phyloP scores from a whole-genome alignment of 306 rosid species.

The Corylus avellana region DNA sequence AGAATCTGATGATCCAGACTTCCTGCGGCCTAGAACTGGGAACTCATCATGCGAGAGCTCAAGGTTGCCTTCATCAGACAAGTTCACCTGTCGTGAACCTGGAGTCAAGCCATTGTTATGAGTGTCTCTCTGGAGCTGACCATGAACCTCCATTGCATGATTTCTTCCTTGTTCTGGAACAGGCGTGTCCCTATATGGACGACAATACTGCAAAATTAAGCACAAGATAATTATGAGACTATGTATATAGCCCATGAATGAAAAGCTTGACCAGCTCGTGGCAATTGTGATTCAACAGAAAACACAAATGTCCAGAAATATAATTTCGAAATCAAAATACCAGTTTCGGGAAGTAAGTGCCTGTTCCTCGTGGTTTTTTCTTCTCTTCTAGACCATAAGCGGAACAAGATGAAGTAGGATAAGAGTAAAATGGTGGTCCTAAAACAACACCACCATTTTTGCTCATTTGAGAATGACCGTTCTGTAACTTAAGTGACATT shows the following conservation, averaged over 20 bases:
- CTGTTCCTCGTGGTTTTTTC: constrained; percentile 66
- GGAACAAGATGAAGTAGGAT: constrained; percentile 36
- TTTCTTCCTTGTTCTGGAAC: constrained; percentile 54
- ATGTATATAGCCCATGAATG: neutral
- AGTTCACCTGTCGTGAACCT: constrained; percentile 41
- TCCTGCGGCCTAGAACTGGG: constrained; percentile 48
- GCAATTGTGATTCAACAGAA: constrained; percentile 15
- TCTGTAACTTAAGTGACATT: constrained; percentile 46
- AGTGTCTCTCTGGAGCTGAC: constrained; percentile 43
- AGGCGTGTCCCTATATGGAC: constrained; percentile 47
- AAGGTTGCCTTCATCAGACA: constrained; percentile 34
- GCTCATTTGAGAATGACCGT: constrained; percentile 44
- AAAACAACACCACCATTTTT: constrained; percentile 45
- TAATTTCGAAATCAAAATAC: constrained; percentile 37
- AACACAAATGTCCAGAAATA: constrained; percentile 5
- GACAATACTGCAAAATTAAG: constrained; percentile 55
- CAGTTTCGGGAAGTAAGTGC: constrained; percentile 74
- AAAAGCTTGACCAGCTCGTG: neutral
- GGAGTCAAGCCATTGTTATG: constrained; percentile 40
- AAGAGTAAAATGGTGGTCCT: constrained; percentile 42
- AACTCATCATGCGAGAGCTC: constrained; percentile 54
- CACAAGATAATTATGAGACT: constrained; percentile 28
- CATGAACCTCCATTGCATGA: constrained; percentile 40
- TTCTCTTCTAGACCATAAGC: constrained; percentile 55
- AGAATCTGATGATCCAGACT: constrained; percentile 41